Evolutionary conservation across 148 eudicot species (phyloP), one percentile per base, ranked within the genome.

Genomic region (Suaeda aralocaspica): DNA sequence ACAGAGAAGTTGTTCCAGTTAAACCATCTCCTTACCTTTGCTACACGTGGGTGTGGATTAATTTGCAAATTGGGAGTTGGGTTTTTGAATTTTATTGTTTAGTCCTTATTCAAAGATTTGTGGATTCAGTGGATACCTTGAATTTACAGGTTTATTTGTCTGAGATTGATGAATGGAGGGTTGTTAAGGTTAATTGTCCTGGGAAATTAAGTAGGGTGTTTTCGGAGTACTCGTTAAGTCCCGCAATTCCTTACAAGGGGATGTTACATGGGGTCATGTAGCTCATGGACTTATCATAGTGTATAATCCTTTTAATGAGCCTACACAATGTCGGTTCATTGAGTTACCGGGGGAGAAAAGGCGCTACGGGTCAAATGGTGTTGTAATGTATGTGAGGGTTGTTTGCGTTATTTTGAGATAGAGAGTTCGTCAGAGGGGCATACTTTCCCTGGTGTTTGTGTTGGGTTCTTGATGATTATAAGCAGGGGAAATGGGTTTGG

Each of bases 401-500:
- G 58, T 31, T n/a, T 60, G 52, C 4, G 67, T 50, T 59, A 71
- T 29, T 45, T 59, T 59, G 66, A 60, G 56, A 21, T 29, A 22
- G 66, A 33, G 42, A 31, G 57, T 24, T 41, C n/a, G 26, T 41
- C 18, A 56, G 33, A 18, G 10, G 18, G 72, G 22, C 21, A 39
- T 26, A 25, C 64, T 26, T 56, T 69, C 60, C 72, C 72, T 0
- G 33, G 63, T 19, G 15, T 56, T 58, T 28, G 57, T 4, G 66
- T 58, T 59, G 73, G 73, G 31, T 58, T 36, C 66, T 70, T 8
- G 9, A 44, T 69, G 64, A 69, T 69, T 46, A 69, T 41, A 64
- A 69, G 33, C 25, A 69, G 26, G 53, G 64, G 19, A 63, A 57
- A 44, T 69, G 63, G 72, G 49, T 69, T 69, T 55, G n/a, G 72